These are phyloP conservation scores for Dactylella cylindrospora DNA, from an alignment of 2,329 filamentous ascomycete genomes.

Conservation along the genomic window DNA sequence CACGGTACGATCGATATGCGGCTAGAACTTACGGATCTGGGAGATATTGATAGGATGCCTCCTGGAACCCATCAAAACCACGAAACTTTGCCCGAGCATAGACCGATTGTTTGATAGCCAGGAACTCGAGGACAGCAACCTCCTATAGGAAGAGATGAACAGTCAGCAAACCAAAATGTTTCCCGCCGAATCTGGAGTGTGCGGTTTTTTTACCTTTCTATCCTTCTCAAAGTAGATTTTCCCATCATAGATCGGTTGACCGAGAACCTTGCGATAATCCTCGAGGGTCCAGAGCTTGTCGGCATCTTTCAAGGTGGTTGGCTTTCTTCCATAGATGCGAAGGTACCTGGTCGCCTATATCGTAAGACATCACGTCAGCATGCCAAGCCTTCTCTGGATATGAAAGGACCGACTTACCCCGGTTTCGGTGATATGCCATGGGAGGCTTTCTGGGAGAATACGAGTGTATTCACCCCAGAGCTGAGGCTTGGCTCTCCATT, in stretches of 20 bases:
- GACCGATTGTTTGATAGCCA: background rate
- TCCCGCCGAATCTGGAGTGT: background rate
- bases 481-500: conserved; percentile 8
- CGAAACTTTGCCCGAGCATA: background rate
- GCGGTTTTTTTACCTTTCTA: conserved; percentile 9
- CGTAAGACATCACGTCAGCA: too few relatives aligned
- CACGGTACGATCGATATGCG: background rate
- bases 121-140: conserved; percentile 22
- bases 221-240: conserved; percentile 10
- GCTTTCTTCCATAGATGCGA: conserved; percentile 13
- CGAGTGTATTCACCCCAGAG: conserved; percentile 10
- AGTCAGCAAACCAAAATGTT: too few relatives aligned
- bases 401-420: too few relatives aligned
- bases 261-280: conserved; percentile 5
- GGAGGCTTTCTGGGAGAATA: too few relatives aligned
- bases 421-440: too few relatives aligned
- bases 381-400: too few relatives aligned
- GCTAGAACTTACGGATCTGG: conserved; percentile 17
- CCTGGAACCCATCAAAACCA: conserved; percentile 6
- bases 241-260: conserved; percentile 7
- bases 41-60: conserved; percentile 2
- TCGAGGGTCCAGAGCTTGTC: conserved; percentile 12
- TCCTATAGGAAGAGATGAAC: too few relatives aligned
- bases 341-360: conserved; percentile 28
- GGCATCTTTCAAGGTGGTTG: conserved; percentile 13